Percentiles rank a stretch among this genome's conserved stretches.
Evolutionary conservation across 768 basidiomycete genomes (phyloP).

Genomic region (Candolleomyces eurysporus): DNA sequence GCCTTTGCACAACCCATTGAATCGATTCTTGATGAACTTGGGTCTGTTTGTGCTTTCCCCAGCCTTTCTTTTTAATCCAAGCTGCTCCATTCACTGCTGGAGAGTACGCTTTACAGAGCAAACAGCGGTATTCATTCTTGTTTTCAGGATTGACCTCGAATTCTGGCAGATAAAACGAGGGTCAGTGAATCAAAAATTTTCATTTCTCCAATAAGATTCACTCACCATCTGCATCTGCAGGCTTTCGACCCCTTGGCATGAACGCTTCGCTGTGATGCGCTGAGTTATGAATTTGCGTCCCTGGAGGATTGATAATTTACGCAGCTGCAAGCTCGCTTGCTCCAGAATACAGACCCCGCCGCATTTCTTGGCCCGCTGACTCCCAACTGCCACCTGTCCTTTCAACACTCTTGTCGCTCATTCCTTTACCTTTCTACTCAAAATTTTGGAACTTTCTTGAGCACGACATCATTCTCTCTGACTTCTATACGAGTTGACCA

Average conservation of each 20-base stretch:
- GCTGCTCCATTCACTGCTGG: background rate
- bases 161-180: background rate
- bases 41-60: background rate
- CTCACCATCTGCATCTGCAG: background rate
- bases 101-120: background rate
- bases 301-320: too few relatives aligned
- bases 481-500: too few relatives aligned
- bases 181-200: background rate
- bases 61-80: background rate
- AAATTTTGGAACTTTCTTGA: too few relatives aligned
- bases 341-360: too few relatives aligned
- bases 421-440: too few relatives aligned
- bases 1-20: background rate
- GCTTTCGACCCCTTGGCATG: background rate
- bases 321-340: background rate
- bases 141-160: background rate
- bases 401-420: too few relatives aligned
- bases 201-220: background rate
- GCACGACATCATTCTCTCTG: too few relatives aligned
- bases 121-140: background rate
- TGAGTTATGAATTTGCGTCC: too few relatives aligned
- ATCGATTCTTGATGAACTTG: background rate
- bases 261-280: too few relatives aligned
- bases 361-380: too few relatives aligned
- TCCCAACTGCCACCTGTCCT: too few relatives aligned